Base-by-base conservation (phyloP, 2,329 filamentous ascomycete genomes). In the Canariomyces notabilis region DNA sequence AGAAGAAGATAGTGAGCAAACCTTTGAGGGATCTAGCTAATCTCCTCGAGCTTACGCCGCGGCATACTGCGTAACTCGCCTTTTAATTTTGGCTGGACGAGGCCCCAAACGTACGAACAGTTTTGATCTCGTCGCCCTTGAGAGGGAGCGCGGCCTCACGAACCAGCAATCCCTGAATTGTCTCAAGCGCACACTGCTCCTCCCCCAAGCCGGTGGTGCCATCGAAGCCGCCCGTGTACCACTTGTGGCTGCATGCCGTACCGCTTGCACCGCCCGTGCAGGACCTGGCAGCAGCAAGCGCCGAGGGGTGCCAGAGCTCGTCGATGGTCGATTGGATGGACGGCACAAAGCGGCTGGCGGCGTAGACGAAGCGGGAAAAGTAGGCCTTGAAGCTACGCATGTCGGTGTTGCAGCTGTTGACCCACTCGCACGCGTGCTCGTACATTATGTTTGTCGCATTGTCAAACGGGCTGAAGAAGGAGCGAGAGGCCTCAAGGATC, bases 341-440 rank as follows among this genome's bases (percentile, higher is more conserved):
- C 8, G 82, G 78, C 48, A 80, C 70, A 65, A 83, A 70, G 41
- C 73, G 61, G 26, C 77, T 70, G 3, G 79, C 73, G 37, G 75
- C 71, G 66, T 75, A 82, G 68, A 84, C 76, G 67, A 81, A 83
- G 44, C 81, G 78, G 20, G 80, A 70, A 22, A 85, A 70, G 60
- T 82, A 83, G 35, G 74, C 82, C 66, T 87, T 88, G 74, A 83
- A 85, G 7, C 77, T 79, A 56, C 73, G 75, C 72, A 82, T 80
- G 63, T 86, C 82, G 40, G 66, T 71, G 59, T 79, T 76, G 64
- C 84, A 88, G 1, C 59, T 69, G 42, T 67, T 65, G 48, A 69
- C 64, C 4, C 64, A 66, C 62, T 87, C 83, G 67, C 83, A 87
- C n/a, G 79, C 77, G 36, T 71, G 70, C 64, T 87, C 83, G 58